A percentile compares a stretch with the other conserved stretches of the same genome.
These are phyloP conservation scores for Cladosporium sphaerospermum DNA, from an alignment of 2,329 filamentous ascomycete species.

Conservation along the genomic window DNA sequence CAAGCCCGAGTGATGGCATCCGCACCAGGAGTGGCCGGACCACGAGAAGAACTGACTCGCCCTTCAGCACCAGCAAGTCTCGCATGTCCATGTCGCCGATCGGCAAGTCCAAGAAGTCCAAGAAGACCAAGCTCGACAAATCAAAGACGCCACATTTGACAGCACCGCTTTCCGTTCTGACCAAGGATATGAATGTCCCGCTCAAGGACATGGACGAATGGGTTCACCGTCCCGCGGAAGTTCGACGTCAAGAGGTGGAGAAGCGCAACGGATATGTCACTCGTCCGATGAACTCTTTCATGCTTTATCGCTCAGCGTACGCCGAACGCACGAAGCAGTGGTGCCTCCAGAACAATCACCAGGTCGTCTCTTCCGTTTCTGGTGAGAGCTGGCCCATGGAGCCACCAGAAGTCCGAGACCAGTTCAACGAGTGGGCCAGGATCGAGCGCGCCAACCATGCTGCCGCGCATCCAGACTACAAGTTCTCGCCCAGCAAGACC, in stretches of 20 bases:
- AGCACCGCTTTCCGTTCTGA: constrained; percentile 65
- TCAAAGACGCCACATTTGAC: constrained; percentile 51
- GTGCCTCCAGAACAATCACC: constrained; percentile 84
- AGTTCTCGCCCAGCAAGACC: constrained; percentile 79
- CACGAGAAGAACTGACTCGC: constrained; percentile 29
- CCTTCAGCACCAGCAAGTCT: constrained; percentile 28
- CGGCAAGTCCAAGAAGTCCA: constrained; percentile 37
- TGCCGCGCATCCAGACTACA: constrained; percentile 82
- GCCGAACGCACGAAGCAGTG: constrained; percentile 78
- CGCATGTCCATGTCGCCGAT: constrained; percentile 29
- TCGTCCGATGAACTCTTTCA: constrained; percentile 95
- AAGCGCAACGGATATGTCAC: constrained; percentile 73
- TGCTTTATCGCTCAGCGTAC: constrained; percentile 92
- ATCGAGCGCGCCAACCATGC: constrained; percentile 80
- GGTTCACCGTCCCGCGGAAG: constrained; percentile 64
- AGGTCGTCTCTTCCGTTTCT: constrained; percentile 81
- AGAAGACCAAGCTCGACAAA: constrained; percentile 39
- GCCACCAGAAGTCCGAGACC: constrained; percentile 61
- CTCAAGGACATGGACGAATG: constrained; percentile 74
- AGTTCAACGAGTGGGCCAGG: constrained; percentile 72
- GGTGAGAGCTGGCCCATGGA: constrained; percentile 83
- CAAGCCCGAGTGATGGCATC: constrained; percentile 35
- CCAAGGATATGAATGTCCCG: constrained; percentile 56
- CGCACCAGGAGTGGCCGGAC: constrained; percentile 37
- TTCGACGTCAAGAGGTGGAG: constrained; percentile 61